These are phyloP conservation scores for Neoarthrinium moseri DNA, from an alignment of 2,329 filamentous ascomycete species.

Conservation along the genomic window DNA sequence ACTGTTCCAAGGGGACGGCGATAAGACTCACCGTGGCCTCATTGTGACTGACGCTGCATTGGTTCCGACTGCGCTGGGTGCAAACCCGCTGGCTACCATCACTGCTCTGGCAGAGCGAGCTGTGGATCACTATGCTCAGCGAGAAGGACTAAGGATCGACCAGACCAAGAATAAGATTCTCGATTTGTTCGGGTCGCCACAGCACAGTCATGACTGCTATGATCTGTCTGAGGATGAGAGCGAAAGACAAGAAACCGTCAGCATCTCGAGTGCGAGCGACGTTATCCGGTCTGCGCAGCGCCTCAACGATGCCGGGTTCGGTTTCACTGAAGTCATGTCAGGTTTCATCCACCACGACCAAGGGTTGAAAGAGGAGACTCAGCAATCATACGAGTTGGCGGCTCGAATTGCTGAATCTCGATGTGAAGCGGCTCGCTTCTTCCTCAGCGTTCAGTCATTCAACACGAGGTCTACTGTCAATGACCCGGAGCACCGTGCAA, in stretches of 20 bases:
- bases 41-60: constrained; percentile 61
- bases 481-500: constrained; percentile 47
- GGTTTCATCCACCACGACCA: constrained; percentile 54
- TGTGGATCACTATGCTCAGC: constrained; percentile 48
- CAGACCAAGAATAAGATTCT: constrained; percentile 45
- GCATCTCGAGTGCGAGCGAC: constrained; percentile 33
- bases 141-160: constrained; percentile 42
- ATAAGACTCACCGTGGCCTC: constrained; percentile 54
- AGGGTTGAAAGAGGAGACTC: constrained; percentile 40
- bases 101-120: constrained; percentile 66
- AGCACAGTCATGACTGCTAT: constrained; percentile 25
- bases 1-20: constrained; percentile 52
- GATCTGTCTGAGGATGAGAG: constrained; percentile 20
- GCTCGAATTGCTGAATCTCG: constrained; percentile 50
- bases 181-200: constrained; percentile 54
- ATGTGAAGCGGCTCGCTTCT: constrained; percentile 56
- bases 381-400: constrained; percentile 52
- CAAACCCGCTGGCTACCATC: constrained; percentile 70
- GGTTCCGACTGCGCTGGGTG: constrained; percentile 61
- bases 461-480: constrained; percentile 47
- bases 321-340: constrained; percentile 65
- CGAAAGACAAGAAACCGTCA: constrained; percentile 31
- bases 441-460: constrained; percentile 56
- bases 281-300: constrained; percentile 41
- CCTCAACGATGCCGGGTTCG: constrained; percentile 48